These are phyloP conservation scores for Cyberlindnera mississippiensis DNA, from an alignment of 805 yeast genomes.

Conservation along the genomic window DNA sequence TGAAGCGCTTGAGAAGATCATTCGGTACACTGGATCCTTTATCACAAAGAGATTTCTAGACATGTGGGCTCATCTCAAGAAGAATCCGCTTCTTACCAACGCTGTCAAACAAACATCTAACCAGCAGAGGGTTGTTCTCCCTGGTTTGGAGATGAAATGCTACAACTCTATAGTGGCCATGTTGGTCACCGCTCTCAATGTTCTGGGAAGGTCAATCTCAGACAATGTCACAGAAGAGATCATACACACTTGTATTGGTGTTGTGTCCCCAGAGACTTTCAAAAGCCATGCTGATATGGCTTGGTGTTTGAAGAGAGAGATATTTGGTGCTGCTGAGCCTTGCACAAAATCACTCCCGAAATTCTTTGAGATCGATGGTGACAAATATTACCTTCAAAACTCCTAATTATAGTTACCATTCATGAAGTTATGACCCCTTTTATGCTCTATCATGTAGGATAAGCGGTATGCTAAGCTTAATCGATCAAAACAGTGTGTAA, in stretches of 20 bases:
- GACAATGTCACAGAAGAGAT: conserved; percentile 22
- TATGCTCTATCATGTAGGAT: no score
- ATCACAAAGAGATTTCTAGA: conserved; percentile 44
- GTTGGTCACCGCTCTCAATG: conserved; percentile 19
- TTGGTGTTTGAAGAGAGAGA: conserved; percentile 23
- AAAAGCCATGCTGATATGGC: conserved; percentile 25
- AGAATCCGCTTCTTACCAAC: conserved; percentile 12
- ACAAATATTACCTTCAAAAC: conserved; percentile 5
- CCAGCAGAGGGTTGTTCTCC: conserved; percentile 17
- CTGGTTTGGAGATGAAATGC: conserved; percentile 23
- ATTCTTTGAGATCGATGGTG: conserved; percentile 6
- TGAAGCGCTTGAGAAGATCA: conserved; percentile 25
- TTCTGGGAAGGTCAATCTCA: conserved; percentile 23
- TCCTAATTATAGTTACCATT: background rate
- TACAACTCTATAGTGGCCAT: conserved; percentile 19
- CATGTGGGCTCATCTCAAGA: conserved; percentile 35
- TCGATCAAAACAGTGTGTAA: no score
- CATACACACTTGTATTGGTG: conserved; percentile 20
- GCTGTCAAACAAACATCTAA: conserved; percentile 8
- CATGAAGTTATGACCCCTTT: conserved; percentile 2
- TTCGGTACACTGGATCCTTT: conserved; percentile 42
- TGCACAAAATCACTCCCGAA: conserved; percentile 1
- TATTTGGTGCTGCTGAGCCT: conserved; percentile 5
- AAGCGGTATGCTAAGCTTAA: no score
- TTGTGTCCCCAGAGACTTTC: conserved; percentile 16